Base-by-base conservation (phyloP, 148 eudicot species). In the Tetragonia tetragonoides region DNA sequence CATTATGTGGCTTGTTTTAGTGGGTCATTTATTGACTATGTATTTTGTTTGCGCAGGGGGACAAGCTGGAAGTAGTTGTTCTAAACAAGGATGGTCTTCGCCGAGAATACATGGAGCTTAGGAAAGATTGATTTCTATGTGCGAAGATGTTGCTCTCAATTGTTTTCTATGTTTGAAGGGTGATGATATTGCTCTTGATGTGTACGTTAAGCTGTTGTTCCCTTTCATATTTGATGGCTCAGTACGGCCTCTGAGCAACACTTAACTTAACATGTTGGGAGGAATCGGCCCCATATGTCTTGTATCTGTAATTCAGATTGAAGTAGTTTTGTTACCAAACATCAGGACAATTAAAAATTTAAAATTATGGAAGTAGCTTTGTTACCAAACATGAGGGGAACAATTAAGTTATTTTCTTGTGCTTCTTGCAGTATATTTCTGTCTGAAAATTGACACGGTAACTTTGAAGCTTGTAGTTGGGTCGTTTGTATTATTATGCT, bases 51-150 rank as follows among this genome's bases (percentile, higher is more conserved):
- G 60, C 65, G 57, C 93, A 94, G 98, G 98, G 98, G 72, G 98
- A 94, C 89, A 94, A 88, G 82, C 87, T 94, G 85, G 98, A 94
- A 78, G 82, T 94, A 14, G 80, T 94, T 24, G 81, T 92, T 71
- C 75, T 94, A 80, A 94, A 92, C 84, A 84, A 84, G 60, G 83
- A 84, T 49, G 97, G 97, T 21, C 76, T 88, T 56, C 91, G 88
- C 24, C 87, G 83, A 4, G 95, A 94, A 56, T 88, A 70, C 88
- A 89, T 90, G 93, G 93, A 92, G 3, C 97, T 92, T 77, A 84
- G 97, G 85, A 87, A 78, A 83, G 97, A 94, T 75, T 94, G 81
- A 78, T 72, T 18, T 34, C 63, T 72, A 20, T 72, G 21, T 66
- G 66, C 10, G 5, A 10, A 61, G 59, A 59, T 78, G 80, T 68